Percentiles rank a stretch among this genome's conserved stretches.
These are phyloP conservation scores for Plantago coronopus DNA, from an alignment of 305 asterid genomes.

Conservation along the genomic window DNA sequence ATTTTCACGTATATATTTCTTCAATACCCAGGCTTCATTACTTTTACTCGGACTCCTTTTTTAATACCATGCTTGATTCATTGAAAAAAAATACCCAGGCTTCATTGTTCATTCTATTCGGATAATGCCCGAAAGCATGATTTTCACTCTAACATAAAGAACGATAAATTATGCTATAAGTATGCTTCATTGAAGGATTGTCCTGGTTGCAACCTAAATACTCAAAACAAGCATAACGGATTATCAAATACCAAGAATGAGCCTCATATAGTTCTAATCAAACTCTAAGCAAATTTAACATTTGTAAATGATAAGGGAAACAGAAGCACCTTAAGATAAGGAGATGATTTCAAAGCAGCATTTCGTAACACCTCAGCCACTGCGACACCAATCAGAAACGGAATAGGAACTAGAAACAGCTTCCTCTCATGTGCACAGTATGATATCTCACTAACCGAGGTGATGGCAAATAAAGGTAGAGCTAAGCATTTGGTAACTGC, in stretches of 20 bases:
- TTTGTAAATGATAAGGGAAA: background rate
- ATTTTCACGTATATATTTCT: no score
- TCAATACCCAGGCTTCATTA: background rate
- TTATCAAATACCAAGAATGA: slow-evolving; percentile 3
- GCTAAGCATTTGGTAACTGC: slow-evolving; percentile 55
- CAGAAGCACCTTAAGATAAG: slow-evolving; percentile 62
- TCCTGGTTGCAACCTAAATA: background rate
- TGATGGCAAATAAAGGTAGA: slow-evolving; percentile 53
- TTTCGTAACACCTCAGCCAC: slow-evolving; percentile 58
- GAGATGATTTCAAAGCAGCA: slow-evolving; percentile 69
- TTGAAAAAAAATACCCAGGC: no score
- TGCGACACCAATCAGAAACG: slow-evolving; percentile 63
- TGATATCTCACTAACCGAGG: slow-evolving; percentile 79
- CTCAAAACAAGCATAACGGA: background rate
- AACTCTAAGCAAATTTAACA: slow-evolving; percentile 1
- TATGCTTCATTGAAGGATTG: background rate
- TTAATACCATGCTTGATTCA: no score
- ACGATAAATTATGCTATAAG: no score
- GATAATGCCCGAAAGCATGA: no score
- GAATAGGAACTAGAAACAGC: slow-evolving; percentile 60
- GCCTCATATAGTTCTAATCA: background rate
- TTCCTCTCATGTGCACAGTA: slow-evolving; percentile 93
- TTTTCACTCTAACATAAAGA: no score
- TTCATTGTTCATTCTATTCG: no score
- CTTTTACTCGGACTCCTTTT: no score